phyloP scores from a whole-genome alignment of 306 rosid genomes.

The Hippophae tibetana region DNA sequence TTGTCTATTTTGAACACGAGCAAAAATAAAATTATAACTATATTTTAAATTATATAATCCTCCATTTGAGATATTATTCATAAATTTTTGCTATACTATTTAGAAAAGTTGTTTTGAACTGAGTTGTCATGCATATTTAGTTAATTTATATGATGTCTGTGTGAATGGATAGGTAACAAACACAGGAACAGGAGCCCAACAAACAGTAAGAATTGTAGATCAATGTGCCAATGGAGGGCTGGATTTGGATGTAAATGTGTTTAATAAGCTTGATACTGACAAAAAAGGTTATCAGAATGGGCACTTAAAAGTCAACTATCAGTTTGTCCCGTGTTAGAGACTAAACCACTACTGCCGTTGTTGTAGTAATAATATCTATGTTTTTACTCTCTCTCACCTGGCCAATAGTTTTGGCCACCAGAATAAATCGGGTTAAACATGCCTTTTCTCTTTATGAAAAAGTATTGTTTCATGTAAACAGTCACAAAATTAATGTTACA shows the following conservation, averaged over 20 bases:
- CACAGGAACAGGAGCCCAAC: constrained; percentile 31
- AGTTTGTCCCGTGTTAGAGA: constrained; percentile 44
- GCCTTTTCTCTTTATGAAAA: no score
- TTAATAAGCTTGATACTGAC: constrained; percentile 37
- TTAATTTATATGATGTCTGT: no score
- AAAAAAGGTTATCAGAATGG: constrained; percentile 40
- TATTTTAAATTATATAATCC: no score
- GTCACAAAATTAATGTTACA: no score
- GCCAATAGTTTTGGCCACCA: no score
- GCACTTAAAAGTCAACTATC: constrained; percentile 38
- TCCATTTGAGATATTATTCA: no score
- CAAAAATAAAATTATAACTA: no score
- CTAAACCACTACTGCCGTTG: neutral
- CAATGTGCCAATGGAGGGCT: constrained; percentile 62
- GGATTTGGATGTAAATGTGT: constrained; percentile 49
- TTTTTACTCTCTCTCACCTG: neutral
- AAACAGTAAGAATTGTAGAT: constrained; percentile 50
- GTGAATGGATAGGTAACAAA: constrained; percentile 15
- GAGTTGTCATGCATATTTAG: no score
- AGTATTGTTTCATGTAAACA: no score
- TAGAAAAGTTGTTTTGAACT: no score
- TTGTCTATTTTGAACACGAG: no score
- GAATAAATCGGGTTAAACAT: no score
- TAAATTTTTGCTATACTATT: neutral
- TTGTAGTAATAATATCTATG: neutral